These are phyloP conservation scores for Nicotiana tabacum DNA, from an alignment of 257 asterid species.

Conservation along the genomic window DNA sequence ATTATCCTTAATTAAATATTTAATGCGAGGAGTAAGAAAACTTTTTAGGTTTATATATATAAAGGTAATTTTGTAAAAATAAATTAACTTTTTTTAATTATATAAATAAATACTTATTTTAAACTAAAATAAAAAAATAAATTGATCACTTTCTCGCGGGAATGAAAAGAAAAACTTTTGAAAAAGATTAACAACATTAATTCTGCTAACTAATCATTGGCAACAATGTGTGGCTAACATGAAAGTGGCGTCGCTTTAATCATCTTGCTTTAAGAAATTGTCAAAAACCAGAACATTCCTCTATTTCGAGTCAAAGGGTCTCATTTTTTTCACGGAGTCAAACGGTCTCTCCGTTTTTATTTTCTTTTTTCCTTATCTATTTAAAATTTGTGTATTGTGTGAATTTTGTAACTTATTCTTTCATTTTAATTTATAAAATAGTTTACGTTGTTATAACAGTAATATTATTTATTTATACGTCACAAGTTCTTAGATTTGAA, in stretches of 20 bases:
- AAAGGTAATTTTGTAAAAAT: too few species aligned
- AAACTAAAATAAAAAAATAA: too few species aligned
- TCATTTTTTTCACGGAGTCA: background rate
- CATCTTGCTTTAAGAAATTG: background rate
- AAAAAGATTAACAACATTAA: background rate
- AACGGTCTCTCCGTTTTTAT: background rate
- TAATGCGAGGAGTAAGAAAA: too few species aligned
- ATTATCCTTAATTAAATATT: too few species aligned
- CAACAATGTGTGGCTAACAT: conserved; percentile 3
- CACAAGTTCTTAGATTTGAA: background rate
- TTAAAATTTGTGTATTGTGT: background rate
- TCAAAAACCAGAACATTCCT: background rate
- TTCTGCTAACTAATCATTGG: background rate
- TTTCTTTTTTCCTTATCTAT: background rate
- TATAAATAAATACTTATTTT: too few species aligned
- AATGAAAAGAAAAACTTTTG: background rate
- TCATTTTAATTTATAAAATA: background rate
- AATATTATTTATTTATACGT: background rate
- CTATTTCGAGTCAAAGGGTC: background rate
- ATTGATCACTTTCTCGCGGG: too few species aligned
- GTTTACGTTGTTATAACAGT: background rate
- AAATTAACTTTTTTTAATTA: too few species aligned
- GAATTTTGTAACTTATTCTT: background rate
- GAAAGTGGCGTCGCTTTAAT: background rate
- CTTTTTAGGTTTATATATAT: too few species aligned